Percentiles rank a stretch among this genome's conserved stretches.
These are phyloP conservation scores for Rhamnella rubrinervis DNA, from an alignment of 331 rosid genomes.

Conservation along the genomic window DNA sequence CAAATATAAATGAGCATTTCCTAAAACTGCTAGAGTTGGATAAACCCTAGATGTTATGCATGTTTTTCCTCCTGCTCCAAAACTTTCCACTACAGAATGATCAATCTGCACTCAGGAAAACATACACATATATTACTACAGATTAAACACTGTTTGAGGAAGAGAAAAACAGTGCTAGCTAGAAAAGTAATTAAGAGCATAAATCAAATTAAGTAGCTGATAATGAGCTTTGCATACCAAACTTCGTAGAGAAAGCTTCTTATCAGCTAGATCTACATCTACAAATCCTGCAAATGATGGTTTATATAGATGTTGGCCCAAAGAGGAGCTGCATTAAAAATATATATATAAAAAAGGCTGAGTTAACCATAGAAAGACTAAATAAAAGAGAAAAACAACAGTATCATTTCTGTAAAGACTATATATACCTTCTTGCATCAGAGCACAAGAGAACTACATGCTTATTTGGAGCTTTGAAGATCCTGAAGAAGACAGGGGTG, in stretches of 20 bases:
- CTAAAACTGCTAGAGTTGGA: constrained; percentile 48
- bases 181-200: too few species aligned
- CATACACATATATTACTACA: background rate
- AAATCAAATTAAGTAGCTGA: background rate
- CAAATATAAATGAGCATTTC: constrained; percentile 51
- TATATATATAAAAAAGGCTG: background rate
- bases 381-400: background rate
- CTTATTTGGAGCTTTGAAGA: constrained; percentile 48
- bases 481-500: constrained; percentile 79
- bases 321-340: constrained; percentile 47
- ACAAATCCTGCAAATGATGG: constrained; percentile 89
- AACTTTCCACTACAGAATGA: constrained; percentile 84
- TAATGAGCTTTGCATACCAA: constrained; percentile 49
- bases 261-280: constrained; percentile 46
- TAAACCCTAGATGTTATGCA: constrained; percentile 77
- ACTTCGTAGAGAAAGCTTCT: constrained; percentile 73
- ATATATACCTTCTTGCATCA: constrained; percentile 56
- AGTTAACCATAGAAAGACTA: background rate
- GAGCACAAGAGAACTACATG: constrained; percentile 71
- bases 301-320: constrained; percentile 40
- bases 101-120: constrained; percentile 57
- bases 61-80: constrained; percentile 77
- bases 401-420: constrained; percentile 46
- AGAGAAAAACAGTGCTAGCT: background rate
- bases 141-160: too few species aligned